Conservation (phyloP, 2,329 filamentous ascomycete species). For the Fusarium subtropicale region DNA sequence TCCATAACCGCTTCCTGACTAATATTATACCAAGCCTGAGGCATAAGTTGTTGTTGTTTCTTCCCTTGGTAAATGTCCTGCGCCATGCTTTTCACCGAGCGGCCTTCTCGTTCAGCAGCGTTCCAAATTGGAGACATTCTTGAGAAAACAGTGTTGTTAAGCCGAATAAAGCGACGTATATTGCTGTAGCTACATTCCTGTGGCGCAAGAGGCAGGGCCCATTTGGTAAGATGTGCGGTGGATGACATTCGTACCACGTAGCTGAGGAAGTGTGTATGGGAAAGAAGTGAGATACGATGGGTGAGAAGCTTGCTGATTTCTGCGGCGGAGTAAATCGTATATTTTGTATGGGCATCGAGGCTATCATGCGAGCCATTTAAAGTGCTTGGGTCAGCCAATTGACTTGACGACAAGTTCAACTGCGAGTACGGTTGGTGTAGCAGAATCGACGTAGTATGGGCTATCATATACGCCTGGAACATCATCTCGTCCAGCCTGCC, state of each 20-base stretch:
- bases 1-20: slow-evolving; percentile 66
- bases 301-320: slow-evolving; percentile 81
- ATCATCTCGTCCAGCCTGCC: slow-evolving; percentile 87
- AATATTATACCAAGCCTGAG: slow-evolving; percentile 66
- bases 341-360: slow-evolving; percentile 78
- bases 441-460: slow-evolving; percentile 73
- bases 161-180: slow-evolving; percentile 78
- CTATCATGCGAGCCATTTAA: slow-evolving; percentile 64
- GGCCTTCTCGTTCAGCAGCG: slow-evolving; percentile 75
- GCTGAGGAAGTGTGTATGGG: slow-evolving; percentile 86
- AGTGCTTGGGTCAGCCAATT: slow-evolving; percentile 73
- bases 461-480: slow-evolving; percentile 90
- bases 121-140: slow-evolving; percentile 77
- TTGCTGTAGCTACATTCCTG: slow-evolving; percentile 67
- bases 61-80: slow-evolving; percentile 75
- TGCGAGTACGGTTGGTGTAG: slow-evolving; percentile 84
- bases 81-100: slow-evolving; percentile 82
- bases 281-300: slow-evolving; percentile 76
- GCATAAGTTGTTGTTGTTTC: slow-evolving; percentile 65
- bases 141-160: slow-evolving; percentile 82
- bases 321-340: slow-evolving; percentile 82
- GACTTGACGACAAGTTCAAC: slow-evolving; percentile 71
- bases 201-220: slow-evolving; percentile 71
- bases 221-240: slow-evolving; percentile 84
- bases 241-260: slow-evolving; percentile 83